phyloP scores from a whole-genome alignment of 371 early-diverging fungal species.

The Syncephalastrum contaminatum region DNA sequence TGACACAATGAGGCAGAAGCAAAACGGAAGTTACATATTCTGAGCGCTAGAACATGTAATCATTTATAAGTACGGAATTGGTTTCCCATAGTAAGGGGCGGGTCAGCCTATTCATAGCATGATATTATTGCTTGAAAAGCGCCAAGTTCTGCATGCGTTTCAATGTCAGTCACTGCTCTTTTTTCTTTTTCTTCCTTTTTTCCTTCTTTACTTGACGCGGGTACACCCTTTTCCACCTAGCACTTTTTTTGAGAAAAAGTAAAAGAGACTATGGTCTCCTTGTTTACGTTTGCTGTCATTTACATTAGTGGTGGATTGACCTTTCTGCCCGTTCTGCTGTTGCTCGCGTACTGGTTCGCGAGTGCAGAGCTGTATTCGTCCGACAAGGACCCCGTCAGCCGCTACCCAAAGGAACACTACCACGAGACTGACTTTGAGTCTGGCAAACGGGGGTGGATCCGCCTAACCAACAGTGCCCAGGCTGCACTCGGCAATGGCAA shows the following conservation, averaged over 20 bases:
- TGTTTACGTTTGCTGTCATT: constrained; percentile 18
- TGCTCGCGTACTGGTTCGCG: constrained; percentile 9
- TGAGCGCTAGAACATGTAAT: no score
- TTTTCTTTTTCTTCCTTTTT: neutral
- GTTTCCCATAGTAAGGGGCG: no score
- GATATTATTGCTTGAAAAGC: no score
- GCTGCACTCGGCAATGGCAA: no score
- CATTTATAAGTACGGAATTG: no score
- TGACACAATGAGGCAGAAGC: no score
- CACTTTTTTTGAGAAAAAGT: no score
- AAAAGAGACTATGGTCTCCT: constrained; percentile 10
- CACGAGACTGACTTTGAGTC: constrained; percentile 14
- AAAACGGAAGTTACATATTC: no score
- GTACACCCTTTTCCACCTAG: neutral
- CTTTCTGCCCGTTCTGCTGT: constrained; percentile 25
- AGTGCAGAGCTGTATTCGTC: neutral
- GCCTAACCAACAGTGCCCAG: constrained; percentile 21
- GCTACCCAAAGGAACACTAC: constrained; percentile 14
- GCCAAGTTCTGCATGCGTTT: no score
- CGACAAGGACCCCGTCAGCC: neutral
- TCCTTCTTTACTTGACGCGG: neutral
- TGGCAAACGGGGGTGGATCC: constrained; percentile 39
- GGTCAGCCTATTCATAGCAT: no score
- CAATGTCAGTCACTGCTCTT: neutral
- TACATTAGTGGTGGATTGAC: constrained; percentile 37